Conservation (phyloP, 768 basidiomycete genomes). For the Naematelia encephala region DNA sequence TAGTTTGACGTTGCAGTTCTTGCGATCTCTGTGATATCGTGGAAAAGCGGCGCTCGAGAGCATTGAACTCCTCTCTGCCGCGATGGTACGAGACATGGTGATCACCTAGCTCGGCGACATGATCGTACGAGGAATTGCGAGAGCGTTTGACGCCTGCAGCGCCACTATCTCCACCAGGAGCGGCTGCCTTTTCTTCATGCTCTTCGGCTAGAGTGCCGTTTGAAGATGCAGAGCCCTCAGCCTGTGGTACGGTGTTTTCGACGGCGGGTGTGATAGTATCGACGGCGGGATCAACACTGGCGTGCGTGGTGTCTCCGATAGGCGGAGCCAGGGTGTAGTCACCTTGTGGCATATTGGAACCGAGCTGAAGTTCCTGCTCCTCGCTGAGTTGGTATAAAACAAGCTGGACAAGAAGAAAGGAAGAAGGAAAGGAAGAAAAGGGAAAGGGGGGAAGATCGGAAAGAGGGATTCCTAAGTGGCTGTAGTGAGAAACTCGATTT, state of each 20-base stretch:
- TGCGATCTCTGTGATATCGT: conserved; percentile 33
- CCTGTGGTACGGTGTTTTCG: background rate
- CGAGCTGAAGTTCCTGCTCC: background rate
- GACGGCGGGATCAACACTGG: background rate
- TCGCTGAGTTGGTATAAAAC: background rate
- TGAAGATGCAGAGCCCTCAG: conserved; percentile 1
- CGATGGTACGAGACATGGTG: conserved; percentile 32
- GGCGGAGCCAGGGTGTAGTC: background rate
- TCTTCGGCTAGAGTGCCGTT: conserved; percentile 6
- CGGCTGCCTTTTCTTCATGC: background rate
- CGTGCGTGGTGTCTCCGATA: background rate
- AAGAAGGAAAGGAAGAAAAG: background rate
- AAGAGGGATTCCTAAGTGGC: background rate
- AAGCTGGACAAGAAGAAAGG: background rate
- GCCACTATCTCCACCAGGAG: background rate
- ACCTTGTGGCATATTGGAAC: background rate
- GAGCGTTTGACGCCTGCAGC: background rate
- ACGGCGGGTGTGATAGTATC: background rate
- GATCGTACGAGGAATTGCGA: conserved; percentile 30
- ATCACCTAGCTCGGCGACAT: conserved; percentile 37
- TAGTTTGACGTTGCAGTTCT: conserved; percentile 29
- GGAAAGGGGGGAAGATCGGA: background rate
- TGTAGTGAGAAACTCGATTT: background rate
- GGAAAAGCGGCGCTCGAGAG: conserved; percentile 38
- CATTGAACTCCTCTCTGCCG: conserved; percentile 39